Evolutionary conservation across 192 early-diverging fungal species (phyloP), one percentile per base, ranked within the genome.

Genomic region (Coemansia sp.): DNA sequence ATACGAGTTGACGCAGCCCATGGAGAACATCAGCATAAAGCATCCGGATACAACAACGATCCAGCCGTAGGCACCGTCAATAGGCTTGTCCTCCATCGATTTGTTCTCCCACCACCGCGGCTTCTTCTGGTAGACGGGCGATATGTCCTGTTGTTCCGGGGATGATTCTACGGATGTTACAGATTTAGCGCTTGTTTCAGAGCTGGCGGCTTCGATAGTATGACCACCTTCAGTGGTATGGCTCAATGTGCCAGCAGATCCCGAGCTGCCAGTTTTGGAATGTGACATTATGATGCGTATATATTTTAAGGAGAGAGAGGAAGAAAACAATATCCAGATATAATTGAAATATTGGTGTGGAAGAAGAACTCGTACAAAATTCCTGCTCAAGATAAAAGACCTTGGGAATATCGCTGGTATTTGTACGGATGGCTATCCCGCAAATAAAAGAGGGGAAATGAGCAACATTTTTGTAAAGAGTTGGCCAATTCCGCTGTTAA

Each of bases 1-100:
- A 55, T 81, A 86, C 58, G 74, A 77, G 59, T 86, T 84, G 72
- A 79, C 72, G 13, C 72, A 76, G 25, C 84, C 84, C 59, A 86
- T 75, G 8, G 83, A 73, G 25, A 83, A 70, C 50, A 79, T 78
- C 25, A 83, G 66, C 41, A 84, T 81, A 42, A 81, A 74, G 36
- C 67, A 84, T 2, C 75, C 83, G 0, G 75, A 72, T 14, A 50
- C 71, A 4, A 84, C 84, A 5, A 86, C 82, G 2, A 72, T 52
- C 84, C 84, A 86, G 20, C 79, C 84, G 55, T 72, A 79, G 8
- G 23, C 15, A 25, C 73, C 56, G 55, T 76, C 79, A 15, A 62
- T 36, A 6, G 75, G 65, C 31, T 68, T 62, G 14, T 66, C 50
- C 36, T 70, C 74, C 1, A 67, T 33, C n/a, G 74, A 65, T 36